A percentile compares a stretch with the other conserved stretches of the same genome.
Evolutionary conservation across 176 grass and related monocot species (phyloP).

Genomic region (Typha latifolia): DNA sequence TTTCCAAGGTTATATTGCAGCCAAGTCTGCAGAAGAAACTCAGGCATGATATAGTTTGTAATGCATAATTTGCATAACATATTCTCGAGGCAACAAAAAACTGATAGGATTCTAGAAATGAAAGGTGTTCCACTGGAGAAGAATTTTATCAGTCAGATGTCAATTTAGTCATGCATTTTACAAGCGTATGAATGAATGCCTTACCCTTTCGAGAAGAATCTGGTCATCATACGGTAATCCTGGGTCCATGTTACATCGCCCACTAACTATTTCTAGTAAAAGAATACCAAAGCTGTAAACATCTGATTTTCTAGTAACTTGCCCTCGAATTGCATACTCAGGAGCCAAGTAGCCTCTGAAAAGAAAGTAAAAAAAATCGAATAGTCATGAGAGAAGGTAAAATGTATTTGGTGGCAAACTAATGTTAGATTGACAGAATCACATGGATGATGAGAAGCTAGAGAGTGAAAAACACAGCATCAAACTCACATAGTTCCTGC

Average conservation of each 20-base stretch:
- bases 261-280: conserved; percentile 66
- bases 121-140: not conserved
- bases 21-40: conserved; percentile 78
- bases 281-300: conserved; percentile 86
- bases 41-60: conserved; percentile 27
- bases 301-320: conserved; percentile 75
- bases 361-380: conserved; percentile 4
- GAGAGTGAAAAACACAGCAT: not conserved
- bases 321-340: conserved; percentile 87
- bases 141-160: not conserved
- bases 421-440: not conserved
- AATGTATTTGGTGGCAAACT: not conserved
- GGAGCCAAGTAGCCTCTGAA: conserved; percentile 77
- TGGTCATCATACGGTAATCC: conserved; percentile 49
- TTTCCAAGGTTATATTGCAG: conserved; percentile 38
- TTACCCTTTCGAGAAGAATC: conserved; percentile 79
- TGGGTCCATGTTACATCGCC: conserved; percentile 65
- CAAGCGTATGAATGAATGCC: not conserved
- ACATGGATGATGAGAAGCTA: not conserved
- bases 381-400: not conserved
- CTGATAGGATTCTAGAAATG: conserved; percentile 29
- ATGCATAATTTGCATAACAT: too few relatives aligned
- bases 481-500: conserved; percentile 77
- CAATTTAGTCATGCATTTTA: not conserved
- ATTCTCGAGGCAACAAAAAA: too few relatives aligned